Evolutionary conservation across 768 basidiomycete genomes (phyloP).

Genomic region (Lyophyllum shimeji): DNA sequence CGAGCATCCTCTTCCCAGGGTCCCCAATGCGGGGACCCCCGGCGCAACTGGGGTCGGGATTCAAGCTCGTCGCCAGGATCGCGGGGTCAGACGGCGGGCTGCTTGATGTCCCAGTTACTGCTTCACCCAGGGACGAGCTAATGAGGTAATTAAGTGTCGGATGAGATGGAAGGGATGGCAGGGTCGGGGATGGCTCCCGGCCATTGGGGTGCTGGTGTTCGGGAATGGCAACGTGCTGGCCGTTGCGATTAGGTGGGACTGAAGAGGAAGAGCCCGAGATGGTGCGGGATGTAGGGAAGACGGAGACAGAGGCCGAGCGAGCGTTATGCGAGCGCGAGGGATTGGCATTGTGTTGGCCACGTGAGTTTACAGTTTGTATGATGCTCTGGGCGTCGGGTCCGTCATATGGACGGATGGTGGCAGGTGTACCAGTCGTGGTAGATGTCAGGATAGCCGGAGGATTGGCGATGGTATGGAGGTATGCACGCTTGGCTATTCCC

Average conservation of each 20-base stretch:
- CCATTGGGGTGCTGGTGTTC: conserved; percentile 46
- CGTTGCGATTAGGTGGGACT: conserved; percentile 36
- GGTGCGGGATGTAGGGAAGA: conserved; percentile 54
- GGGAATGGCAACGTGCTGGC: conserved; percentile 51
- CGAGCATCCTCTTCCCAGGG: conserved; percentile 87
- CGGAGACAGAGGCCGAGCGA: conserved; percentile 67
- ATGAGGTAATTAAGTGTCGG: conserved; percentile 86
- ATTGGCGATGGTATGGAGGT: conserved; percentile 84
- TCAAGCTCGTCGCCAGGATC: conserved; percentile 58
- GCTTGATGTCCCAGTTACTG: conserved; percentile 40
- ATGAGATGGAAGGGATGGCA: conserved; percentile 78
- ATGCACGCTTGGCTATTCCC: conserved; percentile 85
- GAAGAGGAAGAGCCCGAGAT: conserved; percentile 37
- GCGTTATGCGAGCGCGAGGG: conserved; percentile 71
- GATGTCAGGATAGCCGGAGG: conserved; percentile 73
- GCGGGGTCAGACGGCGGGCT: conserved; percentile 62
- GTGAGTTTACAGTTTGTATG: conserved; percentile 81
- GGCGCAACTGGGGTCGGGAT: conserved; percentile 37
- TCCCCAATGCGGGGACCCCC: conserved; percentile 82
- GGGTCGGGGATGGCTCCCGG: conserved; percentile 79
- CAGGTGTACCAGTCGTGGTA: conserved; percentile 43
- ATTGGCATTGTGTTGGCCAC: conserved; percentile 60
- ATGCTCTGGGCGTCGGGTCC: conserved; percentile 88
- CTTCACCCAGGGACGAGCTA: conserved; percentile 64
- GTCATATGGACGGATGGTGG: conserved; percentile 87